Base-by-base conservation (phyloP, 768 basidiomycete genomes). In the Psilocybe sp. region DNA sequence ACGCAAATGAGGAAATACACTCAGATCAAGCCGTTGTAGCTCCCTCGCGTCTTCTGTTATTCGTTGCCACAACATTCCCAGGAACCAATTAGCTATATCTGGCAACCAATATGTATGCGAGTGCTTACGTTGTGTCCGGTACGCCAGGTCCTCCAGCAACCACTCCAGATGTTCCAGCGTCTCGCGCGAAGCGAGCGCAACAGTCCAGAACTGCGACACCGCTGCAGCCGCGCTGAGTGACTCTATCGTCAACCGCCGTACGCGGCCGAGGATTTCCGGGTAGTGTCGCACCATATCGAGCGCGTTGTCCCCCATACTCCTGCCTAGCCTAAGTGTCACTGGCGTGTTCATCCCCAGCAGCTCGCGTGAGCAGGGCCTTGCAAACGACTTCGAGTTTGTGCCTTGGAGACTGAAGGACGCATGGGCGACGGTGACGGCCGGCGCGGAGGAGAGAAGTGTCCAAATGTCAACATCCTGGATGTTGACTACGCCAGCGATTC, bases 101-200 rank as follows among this genome's bases (percentile, higher is more conserved):
- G 44, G 23, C 12, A 35, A n/a, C 15, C 16, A 23, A 23, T n/a
- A 16, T 11, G 32, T 12, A 9, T 15, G 38, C 5, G 6, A 13
- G 20, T 6, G 4, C 49, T 50, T 43, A 50, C 49, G 36, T 28
- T 41, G 35, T 23, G 43, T 43, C 13, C 49, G 49, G 35, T 43
- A 50, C 20, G 34, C 49, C 15, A 50, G 35, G 18, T 50, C 49
- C 33, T 50, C 49, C 6, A 50, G 19, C 49, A 41, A 50, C 49
- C 49, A 50, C 49, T 50, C 49, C 5, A 50, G 42, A 23, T 50
- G 41, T 13, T 50, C 49, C 42, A 50, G 32, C 19, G 49, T 28
- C 13, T 42, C 31, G 35, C 49, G 49, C 18, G 49, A 38, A 15
- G 41, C 49, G 16, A 43, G 49, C 9, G 49, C 49, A 35, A 50